These are phyloP conservation scores for Solanum pennellii DNA, from an alignment of 257 asterid species.

Conservation along the genomic window DNA sequence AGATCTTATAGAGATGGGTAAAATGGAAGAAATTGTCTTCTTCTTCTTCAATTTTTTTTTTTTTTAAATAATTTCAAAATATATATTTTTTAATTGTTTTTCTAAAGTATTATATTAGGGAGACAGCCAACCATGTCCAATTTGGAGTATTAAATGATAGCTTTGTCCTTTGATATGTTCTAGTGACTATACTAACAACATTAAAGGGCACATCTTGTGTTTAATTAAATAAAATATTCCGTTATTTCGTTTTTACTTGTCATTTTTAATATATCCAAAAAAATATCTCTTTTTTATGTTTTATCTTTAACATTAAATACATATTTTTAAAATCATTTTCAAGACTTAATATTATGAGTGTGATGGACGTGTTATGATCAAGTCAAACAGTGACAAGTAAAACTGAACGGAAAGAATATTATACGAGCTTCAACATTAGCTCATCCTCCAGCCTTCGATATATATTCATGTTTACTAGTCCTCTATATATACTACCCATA, in stretches of 20 bases:
- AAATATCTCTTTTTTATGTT: too few relatives aligned
- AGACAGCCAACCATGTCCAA: conserved; percentile 4
- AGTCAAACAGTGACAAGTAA: too few relatives aligned
- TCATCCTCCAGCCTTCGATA: too few relatives aligned
- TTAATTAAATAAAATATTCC: not conserved
- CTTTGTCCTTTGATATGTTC: not conserved
- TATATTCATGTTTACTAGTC: too few relatives aligned
- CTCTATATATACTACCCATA: too few relatives aligned
- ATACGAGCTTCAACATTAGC: not conserved
- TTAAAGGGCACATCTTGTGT: not conserved
- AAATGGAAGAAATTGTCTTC: conserved; percentile 13
- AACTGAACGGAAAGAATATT: not conserved
- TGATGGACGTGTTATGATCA: too few relatives aligned
- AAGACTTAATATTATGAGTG: too few relatives aligned
- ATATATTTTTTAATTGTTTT: not conserved
- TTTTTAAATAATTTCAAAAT: not conserved
- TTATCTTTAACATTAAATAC: too few relatives aligned
- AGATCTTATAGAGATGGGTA: conserved; percentile 6
- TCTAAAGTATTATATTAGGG: conserved; percentile 1
- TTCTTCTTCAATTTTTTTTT: not conserved
- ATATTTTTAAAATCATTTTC: too few relatives aligned
- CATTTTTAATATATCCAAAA: too few relatives aligned
- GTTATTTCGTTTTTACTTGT: too few relatives aligned
- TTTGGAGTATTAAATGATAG: not conserved
- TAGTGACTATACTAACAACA: not conserved